phyloP scores from a whole-genome alignment of 1,284 basidiomycete genomes.

The Termitomyces sp. region DNA sequence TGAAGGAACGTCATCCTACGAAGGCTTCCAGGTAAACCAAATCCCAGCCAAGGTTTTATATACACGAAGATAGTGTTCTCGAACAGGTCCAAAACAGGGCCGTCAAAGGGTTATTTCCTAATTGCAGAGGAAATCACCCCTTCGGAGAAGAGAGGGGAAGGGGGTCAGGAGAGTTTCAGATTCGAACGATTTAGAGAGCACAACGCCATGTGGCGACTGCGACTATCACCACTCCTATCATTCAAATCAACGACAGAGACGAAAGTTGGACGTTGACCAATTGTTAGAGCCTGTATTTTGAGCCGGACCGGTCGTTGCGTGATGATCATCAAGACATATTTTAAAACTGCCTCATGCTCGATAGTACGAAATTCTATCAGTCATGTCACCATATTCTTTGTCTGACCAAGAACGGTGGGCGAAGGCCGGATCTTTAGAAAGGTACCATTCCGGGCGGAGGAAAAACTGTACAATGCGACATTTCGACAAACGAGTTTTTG shows the following conservation, averaged over 20 bases:
- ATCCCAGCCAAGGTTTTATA: constrained; percentile 19
- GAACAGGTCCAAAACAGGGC: constrained; percentile 17
- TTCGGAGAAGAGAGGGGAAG: constrained; percentile 10
- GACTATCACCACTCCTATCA: not conserved
- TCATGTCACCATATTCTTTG: not conserved
- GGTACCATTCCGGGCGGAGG: not conserved
- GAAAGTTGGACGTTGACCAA: not conserved
- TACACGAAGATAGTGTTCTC: constrained; percentile 10
- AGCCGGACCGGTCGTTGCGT: not conserved
- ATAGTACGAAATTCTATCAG: not conserved
- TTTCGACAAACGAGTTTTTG: not conserved
- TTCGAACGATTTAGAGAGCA: constrained; percentile 10
- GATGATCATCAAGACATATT: not conserved
- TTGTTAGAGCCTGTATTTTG: not conserved
- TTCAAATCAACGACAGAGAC: not conserved
- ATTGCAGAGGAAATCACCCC: constrained; percentile 11
- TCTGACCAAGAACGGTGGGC: not conserved
- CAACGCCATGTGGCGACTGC: not conserved
- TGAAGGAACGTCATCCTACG: constrained; percentile 26
- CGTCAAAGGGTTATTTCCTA: constrained; percentile 11
- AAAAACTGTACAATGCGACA: not conserved
- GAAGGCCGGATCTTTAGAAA: not conserved
- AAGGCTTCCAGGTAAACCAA: constrained; percentile 5
- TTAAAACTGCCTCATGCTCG: not conserved
- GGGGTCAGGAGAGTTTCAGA: constrained; percentile 11